A percentile compares a stretch with the other conserved stretches of the same genome.
phyloP scores from a whole-genome alignment of 2,329 filamentous ascomycete genomes.

The Botryotinia narcissicola region DNA sequence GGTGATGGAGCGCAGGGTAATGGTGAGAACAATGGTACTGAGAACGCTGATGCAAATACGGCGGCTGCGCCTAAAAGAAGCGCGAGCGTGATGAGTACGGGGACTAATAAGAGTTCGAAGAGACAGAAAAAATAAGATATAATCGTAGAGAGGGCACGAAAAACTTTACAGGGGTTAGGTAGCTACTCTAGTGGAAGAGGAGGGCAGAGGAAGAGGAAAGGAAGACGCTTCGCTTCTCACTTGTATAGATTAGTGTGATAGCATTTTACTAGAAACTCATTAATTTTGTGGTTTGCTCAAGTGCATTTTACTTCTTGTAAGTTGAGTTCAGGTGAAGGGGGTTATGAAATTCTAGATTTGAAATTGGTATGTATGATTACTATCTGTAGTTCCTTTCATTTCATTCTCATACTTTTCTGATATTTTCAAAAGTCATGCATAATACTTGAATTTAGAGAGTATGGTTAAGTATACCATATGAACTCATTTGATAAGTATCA shows the following conservation, averaged over 20 bases:
- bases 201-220: background rate
- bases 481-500: background rate
- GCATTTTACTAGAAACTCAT: background rate
- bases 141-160: background rate
- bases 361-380: background rate
- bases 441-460: background rate
- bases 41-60: background rate
- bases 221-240: background rate
- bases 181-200: background rate
- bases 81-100: slow-evolving; percentile 73
- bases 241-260: background rate
- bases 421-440: background rate
- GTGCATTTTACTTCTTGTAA: background rate
- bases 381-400: background rate
- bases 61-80: slow-evolving; percentile 66
- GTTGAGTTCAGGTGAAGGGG: background rate
- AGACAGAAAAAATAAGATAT: slow-evolving; percentile 45
- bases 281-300: background rate
- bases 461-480: background rate
- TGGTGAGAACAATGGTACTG: background rate
- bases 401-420: background rate
- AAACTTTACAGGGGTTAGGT: background rate
- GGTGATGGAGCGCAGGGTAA: slow-evolving; percentile 45
- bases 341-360: background rate
- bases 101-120: slow-evolving; percentile 59